Base-by-base conservation (phyloP, 163 green algal genomes). In the Scenedesmus sp. region DNA sequence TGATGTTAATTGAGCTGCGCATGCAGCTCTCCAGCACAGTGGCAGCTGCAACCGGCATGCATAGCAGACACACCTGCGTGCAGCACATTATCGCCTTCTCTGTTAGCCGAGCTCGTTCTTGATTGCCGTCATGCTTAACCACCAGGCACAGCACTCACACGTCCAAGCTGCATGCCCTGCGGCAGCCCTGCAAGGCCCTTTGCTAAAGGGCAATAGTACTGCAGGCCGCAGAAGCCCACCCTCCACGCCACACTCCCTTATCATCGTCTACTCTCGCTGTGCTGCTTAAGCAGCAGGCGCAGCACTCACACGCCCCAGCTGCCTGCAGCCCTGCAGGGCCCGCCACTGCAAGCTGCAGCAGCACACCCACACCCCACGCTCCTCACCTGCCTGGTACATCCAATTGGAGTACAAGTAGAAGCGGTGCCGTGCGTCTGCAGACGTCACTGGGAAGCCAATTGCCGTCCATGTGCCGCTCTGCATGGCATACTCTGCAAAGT, bases 401-500 rank as follows among this genome's bases (percentile, higher is more conserved):
- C 91, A 94, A 59, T 96, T 96, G 52, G 92, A 79, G 2, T 89
- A 93, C 4, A 94, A 46, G 87, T 98, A 98, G 81, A 97, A 97
- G 8, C 20, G 56, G 73, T 96, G 88, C 3, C 95, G 87, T 3
- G 94, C 93, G 2, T 84, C 56, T 46, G 74, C 55, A 62, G 90
- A 93, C 6, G 52, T 88, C 10, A 91, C 84, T 1, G 95, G 95
- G 88, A 96, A 96, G 12, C 95, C 96, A 57, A 97, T 96, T 1
- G 94, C 93, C 1, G 95, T 93, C 96, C 96, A 98, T 1, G 93
- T 87, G 55, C 96, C 96, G 10, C 83, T 91, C 90, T 97, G 96
- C 95, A 97, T 96, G 12, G 92, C 90, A 86, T 97, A 97, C 94
- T 97, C 96, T 6, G 95, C 94, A 91, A 95, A 95, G 83, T 97